Base-by-base conservation (phyloP, 345 rosid species). In the Hypericum perforatum region DNA sequence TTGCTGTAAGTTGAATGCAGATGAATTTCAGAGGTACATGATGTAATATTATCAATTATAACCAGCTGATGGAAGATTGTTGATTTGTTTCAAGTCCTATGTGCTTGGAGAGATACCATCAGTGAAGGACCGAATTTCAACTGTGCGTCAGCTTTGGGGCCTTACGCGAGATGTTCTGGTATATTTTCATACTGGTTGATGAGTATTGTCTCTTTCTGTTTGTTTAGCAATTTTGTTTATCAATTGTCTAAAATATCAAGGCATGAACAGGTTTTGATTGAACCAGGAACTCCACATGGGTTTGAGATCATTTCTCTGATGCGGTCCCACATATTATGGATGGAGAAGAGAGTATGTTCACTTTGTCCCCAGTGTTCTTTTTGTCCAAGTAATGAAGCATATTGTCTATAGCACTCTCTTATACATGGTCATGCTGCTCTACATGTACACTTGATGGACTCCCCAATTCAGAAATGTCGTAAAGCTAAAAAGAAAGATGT, bases 71-170 rank as follows among this genome's bases (percentile, higher is more conserved):
- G 12, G 39, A 53, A 49, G 49, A 57, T 63, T 8, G 59, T 22
- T 59, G 37, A 22, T 59, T 63, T 62, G 57, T 59, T 54, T 68
- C 2, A 66, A 94, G 99, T 89, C 99, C 9, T 86, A 92, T 65
- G 95, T 86, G 60, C 82, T 89, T 59, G 99, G 99, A 53, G 97
- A 92, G 80, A 84, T 91, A 70, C 96, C 99, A 7, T 89, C 95
- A 22, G 62, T 85, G 60, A 74, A 84, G 75, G 97, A 89, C 67
- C 84, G 91, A 64, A 77, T 82, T 64, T 74, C 97, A 1, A 71
- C 72, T 37, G 94, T 84, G 47, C 94, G 94, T 67, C 98, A 88
- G 66, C 97, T 92, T 65, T 92, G 99, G 99, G 82, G 80, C 73
- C 97, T 89, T 62, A 92, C 99, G 16, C 56, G 52, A 52, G 99